Base-by-base conservation (phyloP, 2,329 filamentous ascomycete genomes). In the Penicillium sp. region DNA sequence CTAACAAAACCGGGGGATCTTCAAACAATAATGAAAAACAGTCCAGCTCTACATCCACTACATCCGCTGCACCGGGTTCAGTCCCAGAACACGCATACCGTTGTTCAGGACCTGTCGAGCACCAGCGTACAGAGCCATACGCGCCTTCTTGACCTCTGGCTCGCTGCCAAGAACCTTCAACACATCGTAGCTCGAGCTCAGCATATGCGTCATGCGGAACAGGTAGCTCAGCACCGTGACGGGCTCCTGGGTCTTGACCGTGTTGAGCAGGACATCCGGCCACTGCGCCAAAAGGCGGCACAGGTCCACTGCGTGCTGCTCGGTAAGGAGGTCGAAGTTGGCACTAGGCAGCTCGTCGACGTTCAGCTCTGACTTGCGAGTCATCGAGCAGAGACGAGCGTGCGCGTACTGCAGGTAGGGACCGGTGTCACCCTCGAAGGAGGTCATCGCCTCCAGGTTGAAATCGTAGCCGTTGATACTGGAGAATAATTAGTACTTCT, bases 321-420 rank as follows among this genome's bases (percentile, higher is more conserved):
- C 85, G 2, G 76, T 82, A 41, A 88, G 78, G 42, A 87, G 75
- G 29, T 79, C 78, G 43, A 88, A 73, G 68, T 88, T 81, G 7
- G 83, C 81, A 3, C 74, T 72, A 47, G 63, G 63, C 42, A 86
- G 75, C 39, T 84, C 77, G 42, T 79, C 72, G 12, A 67, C 60
- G 45, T 69, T 65, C 48, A 76, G 61, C 42, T 74, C 75, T 15
- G 82, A 80, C 69, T 84, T 85, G 66, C 84, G 81, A 58, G 76
- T 74, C 64, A 84, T 83, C 41, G 78, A 81, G 71, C 80, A 82
- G 45, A 85, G 75, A 68, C 81, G 80, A 18, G 82, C 80, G 67
- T 84, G 80, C 17, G 83, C 83, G 69, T 86, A 86, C 69, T 86
- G 84, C 55, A 87, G 75, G 67, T 86, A 85, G 21, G 84, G 84